Evolutionary conservation across 2,329 filamentous ascomycete species (phyloP), one percentile per base, ranked within the genome.

Genomic region (Exophiala aquamarina): DNA sequence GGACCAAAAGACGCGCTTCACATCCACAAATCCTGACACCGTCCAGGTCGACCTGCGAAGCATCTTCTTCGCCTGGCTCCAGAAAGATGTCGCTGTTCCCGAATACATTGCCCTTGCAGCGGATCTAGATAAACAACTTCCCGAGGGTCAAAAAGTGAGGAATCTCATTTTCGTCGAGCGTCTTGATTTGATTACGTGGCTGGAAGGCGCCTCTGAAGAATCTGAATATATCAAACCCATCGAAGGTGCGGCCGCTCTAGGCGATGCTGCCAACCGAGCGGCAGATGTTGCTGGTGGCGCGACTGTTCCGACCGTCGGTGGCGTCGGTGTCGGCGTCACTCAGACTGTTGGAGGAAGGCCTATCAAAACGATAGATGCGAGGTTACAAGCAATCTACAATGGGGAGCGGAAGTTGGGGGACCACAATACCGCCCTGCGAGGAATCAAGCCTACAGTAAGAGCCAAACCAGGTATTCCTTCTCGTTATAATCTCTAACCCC

Each of bases 11-110:
- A 98, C 93, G 58, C 89, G 93, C 60, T 97, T 97, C 73, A 79
- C 87, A 51, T 91, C 89, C n/a, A 79, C 81, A 49, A 56, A 50
- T 29, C 51, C 57, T 6, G 81, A 83, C 38, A 69, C 69, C 26
- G 77, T 81, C 38, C 78, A 86, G 3, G 84, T 95, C 61, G 89
- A 96, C 65, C 76, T 98, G 59, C 89, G 93, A 64, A 93, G 87
- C 66, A 92, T 96, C 70, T 96, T 92, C 74, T 95, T 97, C 65
- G 90, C 90, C 46, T 98, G 90, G 89, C 77, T 88, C 62, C 94
- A 96, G 71, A 89, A 90, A 67, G 92, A 97, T 72, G 83, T 86
- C 45, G 83, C 86, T 44, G 90, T 95, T 57, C 87, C 88, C 9
- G 89, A 95, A 60, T 97, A 97, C 77, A 93, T 96, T 69, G 82